phyloP scores from a whole-genome alignment of 805 yeast species.

The Wickerhamomyces sydowiorum region DNA sequence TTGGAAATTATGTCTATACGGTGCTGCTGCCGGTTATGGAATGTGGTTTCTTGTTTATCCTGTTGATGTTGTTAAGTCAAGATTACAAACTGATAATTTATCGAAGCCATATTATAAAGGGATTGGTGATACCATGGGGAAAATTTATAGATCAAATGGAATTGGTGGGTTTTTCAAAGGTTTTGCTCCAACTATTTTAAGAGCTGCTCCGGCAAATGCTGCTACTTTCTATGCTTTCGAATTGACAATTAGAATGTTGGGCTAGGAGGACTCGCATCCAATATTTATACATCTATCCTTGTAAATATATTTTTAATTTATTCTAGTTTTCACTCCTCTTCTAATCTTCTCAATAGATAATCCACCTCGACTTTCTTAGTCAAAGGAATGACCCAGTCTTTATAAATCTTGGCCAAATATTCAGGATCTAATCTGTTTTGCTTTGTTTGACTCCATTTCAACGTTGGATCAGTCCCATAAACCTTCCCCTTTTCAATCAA shows the following conservation, averaged over 20 bases:
- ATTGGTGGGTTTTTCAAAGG: constrained; percentile 82
- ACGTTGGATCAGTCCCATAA: constrained; percentile 84
- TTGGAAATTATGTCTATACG: constrained; percentile 79
- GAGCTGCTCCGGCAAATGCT: constrained; percentile 98
- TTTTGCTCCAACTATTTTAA: constrained; percentile 81
- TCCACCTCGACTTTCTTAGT: constrained; percentile 96
- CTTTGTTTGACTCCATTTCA: constrained; percentile 59
- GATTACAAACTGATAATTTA: constrained; percentile 71
- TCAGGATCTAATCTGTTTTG: constrained; percentile 80
- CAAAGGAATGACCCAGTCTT: constrained; percentile 85
- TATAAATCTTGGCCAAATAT: constrained; percentile 74
- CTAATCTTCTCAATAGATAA: constrained; percentile 77
- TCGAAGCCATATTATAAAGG: constrained; percentile 53
- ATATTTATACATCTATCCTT: no score
- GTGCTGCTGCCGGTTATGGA: constrained; percentile 87
- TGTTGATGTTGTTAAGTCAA: constrained; percentile 85
- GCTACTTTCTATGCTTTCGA: constrained; percentile 95
- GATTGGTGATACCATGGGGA: constrained; percentile 51
- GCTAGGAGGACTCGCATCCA: neutral
- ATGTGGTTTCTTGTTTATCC: constrained; percentile 87
- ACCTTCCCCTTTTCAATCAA: constrained; percentile 74
- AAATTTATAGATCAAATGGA: constrained; percentile 55
- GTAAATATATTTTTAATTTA: no score
- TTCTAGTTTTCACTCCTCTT: constrained; percentile 45
- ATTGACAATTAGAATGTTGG: constrained; percentile 60